Evolutionary conservation across 768 basidiomycete species (phyloP).

Genomic region (Galerina marginata): DNA sequence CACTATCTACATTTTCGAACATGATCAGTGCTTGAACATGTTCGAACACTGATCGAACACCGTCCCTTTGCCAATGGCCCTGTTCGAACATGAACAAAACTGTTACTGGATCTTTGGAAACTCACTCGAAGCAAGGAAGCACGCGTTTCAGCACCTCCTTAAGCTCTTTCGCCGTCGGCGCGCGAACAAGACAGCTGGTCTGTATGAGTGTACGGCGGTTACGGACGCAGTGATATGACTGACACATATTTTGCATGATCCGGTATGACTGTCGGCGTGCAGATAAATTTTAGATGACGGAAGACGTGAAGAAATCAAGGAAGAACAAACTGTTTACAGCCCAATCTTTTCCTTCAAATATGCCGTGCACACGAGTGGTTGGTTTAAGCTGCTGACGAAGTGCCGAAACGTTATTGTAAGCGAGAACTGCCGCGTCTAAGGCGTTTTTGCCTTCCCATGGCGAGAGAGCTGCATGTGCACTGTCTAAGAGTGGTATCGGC

Average conservation of each 20-base stretch:
- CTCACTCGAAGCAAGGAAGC: constrained; percentile 74
- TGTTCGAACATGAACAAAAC: too few species aligned
- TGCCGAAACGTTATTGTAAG: constrained; percentile 79
- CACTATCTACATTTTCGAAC: too few species aligned
- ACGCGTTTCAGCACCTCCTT: constrained; percentile 64
- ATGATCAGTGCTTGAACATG: too few species aligned
- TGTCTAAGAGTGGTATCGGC: neutral
- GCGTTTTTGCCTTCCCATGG: constrained; percentile 89
- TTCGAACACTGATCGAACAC: too few species aligned
- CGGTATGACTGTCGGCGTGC: constrained; percentile 66
- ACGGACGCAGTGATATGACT: constrained; percentile 20
- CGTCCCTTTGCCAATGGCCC: too few species aligned
- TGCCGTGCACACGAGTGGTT: constrained; percentile 78
- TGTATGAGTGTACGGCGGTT: neutral
- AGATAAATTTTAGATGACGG: neutral
- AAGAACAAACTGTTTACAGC: constrained; percentile 64
- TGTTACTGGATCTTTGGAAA: constrained; percentile 7
- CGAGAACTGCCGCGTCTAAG: constrained; percentile 83
- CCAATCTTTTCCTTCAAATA: constrained; percentile 80
- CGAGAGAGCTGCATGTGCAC: constrained; percentile 80
- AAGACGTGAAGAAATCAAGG: neutral
- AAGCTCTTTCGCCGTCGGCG: constrained; percentile 67
- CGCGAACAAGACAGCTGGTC: constrained; percentile 72
- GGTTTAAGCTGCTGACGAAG: constrained; percentile 85
- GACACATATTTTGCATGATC: constrained; percentile 78